These are phyloP conservation scores for Phoma sp. DNA, from an alignment of 2,329 filamentous ascomycete species.

Conservation along the genomic window DNA sequence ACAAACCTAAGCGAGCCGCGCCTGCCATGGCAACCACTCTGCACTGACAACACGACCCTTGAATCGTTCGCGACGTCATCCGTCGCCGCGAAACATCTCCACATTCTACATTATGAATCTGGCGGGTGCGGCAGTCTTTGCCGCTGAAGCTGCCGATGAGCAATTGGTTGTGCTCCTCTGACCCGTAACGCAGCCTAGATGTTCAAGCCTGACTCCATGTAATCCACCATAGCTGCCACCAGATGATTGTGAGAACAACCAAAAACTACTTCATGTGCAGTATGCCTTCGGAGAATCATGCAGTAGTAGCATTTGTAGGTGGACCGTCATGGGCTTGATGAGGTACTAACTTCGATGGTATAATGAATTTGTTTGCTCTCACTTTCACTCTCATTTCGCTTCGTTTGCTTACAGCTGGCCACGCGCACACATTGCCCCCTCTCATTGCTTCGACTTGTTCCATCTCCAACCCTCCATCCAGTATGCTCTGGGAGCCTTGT, in stretches of 20 bases:
- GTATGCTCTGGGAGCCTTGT: constrained; percentile 14
- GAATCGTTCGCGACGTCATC: constrained; percentile 11
- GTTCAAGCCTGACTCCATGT: no score
- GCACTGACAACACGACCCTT: constrained; percentile 16
- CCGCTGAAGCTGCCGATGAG: no score
- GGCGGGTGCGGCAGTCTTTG: no score
- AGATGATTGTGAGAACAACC: no score
- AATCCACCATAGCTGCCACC: no score
- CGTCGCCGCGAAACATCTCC: not conserved
- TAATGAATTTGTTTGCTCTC: not conserved
- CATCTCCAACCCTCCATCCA: not conserved
- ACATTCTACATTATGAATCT: not conserved
- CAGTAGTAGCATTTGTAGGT: no score
- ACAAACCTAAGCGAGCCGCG: constrained; percentile 35
- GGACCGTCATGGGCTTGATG: no score
- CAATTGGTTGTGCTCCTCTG: no score
- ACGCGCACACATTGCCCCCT: not conserved
- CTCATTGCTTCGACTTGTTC: not conserved
- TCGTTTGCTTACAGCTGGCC: not conserved
- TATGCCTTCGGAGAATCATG: no score
- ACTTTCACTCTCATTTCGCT: not conserved
- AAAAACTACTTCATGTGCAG: no score
- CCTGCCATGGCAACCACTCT: constrained; percentile 34
- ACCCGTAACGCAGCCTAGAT: no score
- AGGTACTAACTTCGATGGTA: no score